Base-by-base conservation (phyloP, 805 yeast species). In the Ogataea polymorpha region DNA sequence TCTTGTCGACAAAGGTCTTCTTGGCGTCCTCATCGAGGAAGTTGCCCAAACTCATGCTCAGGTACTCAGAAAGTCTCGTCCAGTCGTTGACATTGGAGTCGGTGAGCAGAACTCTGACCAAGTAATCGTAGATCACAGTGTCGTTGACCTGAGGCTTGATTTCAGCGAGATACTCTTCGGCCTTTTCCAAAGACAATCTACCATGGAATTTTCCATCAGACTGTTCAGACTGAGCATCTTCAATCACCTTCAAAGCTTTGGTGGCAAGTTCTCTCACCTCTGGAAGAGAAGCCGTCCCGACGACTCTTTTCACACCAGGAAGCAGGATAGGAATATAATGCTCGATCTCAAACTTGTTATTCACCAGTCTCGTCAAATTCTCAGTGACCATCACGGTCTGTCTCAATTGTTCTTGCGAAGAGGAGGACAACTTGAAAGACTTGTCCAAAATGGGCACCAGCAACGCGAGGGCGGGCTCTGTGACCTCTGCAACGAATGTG, bases 401-500 rank as follows among this genome's bases (percentile, higher is more conserved):
- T 70, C 99, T 86, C 55, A 93, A 76, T 65, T 91, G 95, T 62
- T 91, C 98, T 68, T 93, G 96, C 14, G 97, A 84, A 4, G 95
- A 83, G 1, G 96, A 82, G 28, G 91, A 78, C 70, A 85, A 79
- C 56, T 83, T 84, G 58, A 91, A 73, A 2, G 98, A 91, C 62
- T 90, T 87, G 61, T 80, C 89, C 56, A 91, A 76, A 51, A 90
- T 90, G 34, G 99, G 99, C 33, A 87, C 97, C 58, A 91, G 72
- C 42, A 91, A 68, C 7, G 98, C 78, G 54, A 91, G 72, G 4
- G 95, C 95, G 5, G 98, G 95, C 69, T 90, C 98, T 12, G 97
- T 93, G 49, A 91, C 99, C 70, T 93, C 99, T 34, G 99, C 96
- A 36, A 91, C 98, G 63, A 91, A 91, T 0, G 99, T 93, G 40